These are phyloP conservation scores for Oxytropis ochrocephala DNA, from an alignment of 306 rosid species.

Conservation along the genomic window DNA sequence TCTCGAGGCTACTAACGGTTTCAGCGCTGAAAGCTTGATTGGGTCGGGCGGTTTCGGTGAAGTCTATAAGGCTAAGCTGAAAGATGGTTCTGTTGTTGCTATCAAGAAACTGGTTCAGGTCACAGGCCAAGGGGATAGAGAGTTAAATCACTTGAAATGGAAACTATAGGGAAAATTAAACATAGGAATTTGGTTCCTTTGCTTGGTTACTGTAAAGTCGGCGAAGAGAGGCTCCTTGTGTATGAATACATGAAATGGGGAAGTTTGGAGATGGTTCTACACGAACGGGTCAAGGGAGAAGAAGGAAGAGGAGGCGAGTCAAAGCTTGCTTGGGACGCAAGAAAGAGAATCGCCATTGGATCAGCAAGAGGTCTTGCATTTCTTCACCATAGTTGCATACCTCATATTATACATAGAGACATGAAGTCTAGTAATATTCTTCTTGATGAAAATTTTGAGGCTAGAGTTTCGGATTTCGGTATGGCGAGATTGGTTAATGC, in stretches of 20 bases:
- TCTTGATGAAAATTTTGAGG: conserved; percentile 70
- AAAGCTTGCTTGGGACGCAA: conserved; percentile 55
- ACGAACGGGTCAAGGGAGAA: conserved; percentile 29
- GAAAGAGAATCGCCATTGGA: conserved; percentile 70
- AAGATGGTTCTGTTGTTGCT: conserved; percentile 65
- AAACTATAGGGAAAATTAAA: conserved; percentile 77
- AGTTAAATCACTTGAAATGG: conserved; percentile 96
- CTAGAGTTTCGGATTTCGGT: conserved; percentile 80
- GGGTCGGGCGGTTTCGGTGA: conserved; percentile 89
- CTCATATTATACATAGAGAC: conserved; percentile 80
- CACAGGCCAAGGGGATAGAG: conserved; percentile 79
- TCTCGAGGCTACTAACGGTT: conserved; percentile 79
- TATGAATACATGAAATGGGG: conserved; percentile 87
- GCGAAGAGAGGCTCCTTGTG: conserved; percentile 86
- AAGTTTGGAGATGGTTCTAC: conserved; percentile 70
- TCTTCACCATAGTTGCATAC: conserved; percentile 81
- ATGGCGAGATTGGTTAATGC: conserved; percentile 81
- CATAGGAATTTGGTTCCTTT: conserved; percentile 71
- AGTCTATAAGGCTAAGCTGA: conserved; percentile 68
- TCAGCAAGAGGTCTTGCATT: conserved; percentile 83
- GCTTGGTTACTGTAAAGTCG: conserved; percentile 71
- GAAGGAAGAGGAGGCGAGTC: conserved; percentile 21
- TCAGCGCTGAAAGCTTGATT: conserved; percentile 62
- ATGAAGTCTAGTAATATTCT: conserved; percentile 89
- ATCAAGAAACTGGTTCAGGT: conserved; percentile 75